Evolutionary conservation across 805 yeast genomes (phyloP).

Genomic region (Pichia rugopelliculosa): DNA sequence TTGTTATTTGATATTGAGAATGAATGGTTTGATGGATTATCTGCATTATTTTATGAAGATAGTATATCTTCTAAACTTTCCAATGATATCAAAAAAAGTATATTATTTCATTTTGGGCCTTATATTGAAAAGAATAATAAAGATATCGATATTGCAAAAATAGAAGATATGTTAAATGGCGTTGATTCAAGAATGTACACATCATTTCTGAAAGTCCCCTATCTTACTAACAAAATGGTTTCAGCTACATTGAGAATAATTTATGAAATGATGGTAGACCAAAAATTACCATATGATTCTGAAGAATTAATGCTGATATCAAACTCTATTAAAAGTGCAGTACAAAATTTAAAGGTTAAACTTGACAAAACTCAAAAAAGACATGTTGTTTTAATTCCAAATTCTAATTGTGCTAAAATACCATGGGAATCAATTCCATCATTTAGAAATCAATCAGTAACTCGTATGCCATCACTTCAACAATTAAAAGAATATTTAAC

Average conservation of each 20-base stretch:
- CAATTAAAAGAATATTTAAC: constrained; percentile 35
- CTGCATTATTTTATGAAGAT: constrained; percentile 42
- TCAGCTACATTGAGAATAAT: constrained; percentile 61
- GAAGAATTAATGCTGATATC: not conserved
- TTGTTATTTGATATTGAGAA: constrained; percentile 54
- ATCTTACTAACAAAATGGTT: constrained; percentile 18
- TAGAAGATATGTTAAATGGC: not conserved
- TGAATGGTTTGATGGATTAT: constrained; percentile 74
- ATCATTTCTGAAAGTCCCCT: constrained; percentile 9
- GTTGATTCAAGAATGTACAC: constrained; percentile 5
- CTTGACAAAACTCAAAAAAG: constrained; percentile 10
- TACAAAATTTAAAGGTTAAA: not conserved
- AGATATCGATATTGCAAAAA: not conserved
- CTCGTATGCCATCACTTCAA: constrained; percentile 67
- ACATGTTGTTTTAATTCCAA: constrained; percentile 67
- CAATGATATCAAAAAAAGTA: constrained; percentile 24
- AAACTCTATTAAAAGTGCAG: not conserved
- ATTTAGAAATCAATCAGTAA: constrained; percentile 46
- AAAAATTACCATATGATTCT: not conserved
- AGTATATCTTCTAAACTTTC: not conserved
- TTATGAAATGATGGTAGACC: constrained; percentile 34
- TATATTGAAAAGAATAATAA: not conserved
- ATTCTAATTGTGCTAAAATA: constrained; percentile 54
- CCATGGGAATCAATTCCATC: constrained; percentile 88
- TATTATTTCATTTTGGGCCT: not conserved